Conservation (phyloP, 441 rosid genomes). For the Omphalea diandra region DNA sequence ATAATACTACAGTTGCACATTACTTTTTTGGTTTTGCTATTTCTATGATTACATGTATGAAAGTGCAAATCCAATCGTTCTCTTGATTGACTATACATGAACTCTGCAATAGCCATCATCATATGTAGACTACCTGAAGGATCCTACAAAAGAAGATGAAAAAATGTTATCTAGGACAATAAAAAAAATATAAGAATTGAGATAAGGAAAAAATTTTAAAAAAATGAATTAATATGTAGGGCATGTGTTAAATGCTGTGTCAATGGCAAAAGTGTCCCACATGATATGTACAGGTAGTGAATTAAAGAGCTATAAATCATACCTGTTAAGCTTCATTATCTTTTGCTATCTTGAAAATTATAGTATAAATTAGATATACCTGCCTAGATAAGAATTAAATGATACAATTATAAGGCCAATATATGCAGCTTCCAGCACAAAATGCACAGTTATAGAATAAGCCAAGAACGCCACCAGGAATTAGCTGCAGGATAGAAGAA, state of each 20-base stretch:
- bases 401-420: neutral
- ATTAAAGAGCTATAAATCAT: neutral
- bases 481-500: conserved; percentile 17
- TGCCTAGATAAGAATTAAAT: conserved; percentile 2
- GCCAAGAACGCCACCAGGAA: conserved; percentile 48
- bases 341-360: conserved; percentile 2
- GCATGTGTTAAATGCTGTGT: too few relatives aligned
- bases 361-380: conserved; percentile 13
- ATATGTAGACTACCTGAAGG: neutral
- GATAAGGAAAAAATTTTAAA: too few relatives aligned
- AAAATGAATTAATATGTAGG: too few relatives aligned
- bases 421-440: neutral
- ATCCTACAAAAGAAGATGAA: neutral
- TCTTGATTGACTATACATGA: neutral
- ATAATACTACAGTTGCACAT: too few relatives aligned
- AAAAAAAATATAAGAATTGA: too few relatives aligned
- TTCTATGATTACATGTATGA: too few relatives aligned
- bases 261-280: too few relatives aligned
- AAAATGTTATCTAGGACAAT: neutral
- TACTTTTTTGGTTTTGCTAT: too few relatives aligned
- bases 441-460: conserved; percentile 14
- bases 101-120: neutral
- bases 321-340: conserved; percentile 9
- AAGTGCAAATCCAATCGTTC: neutral
- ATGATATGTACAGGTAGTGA: too few relatives aligned